Evolutionary conservation across 345 rosid genomes (phyloP), one percentile per base, ranked within the genome.

Genomic region (Nasturtium officinale): DNA sequence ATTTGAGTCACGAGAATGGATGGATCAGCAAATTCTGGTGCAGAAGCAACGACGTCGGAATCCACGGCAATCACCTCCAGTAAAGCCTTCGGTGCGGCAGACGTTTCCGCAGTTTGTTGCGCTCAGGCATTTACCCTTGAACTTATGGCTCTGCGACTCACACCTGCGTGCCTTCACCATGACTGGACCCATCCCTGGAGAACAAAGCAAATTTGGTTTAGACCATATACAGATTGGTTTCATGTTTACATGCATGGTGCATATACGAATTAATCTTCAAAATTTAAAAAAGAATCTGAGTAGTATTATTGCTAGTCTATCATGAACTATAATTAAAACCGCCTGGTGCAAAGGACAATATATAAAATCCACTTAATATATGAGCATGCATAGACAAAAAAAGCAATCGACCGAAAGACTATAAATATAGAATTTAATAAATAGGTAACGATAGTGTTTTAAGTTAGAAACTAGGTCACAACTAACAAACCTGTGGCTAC

Each of bases 21-120:
- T 46, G 17, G 13, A 32, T 71, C 50, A 83, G 37, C 85, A 83
- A n/a, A 6, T n/a, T 64, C 67, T 59, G 26, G 85, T 73, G 43
- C 84, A 78, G 74, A 69, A 83, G 63, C 85, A 85, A 33, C 81
- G 85, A 42, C 78, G 81, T 35, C 83, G 79, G 73, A 85, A 38
- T 8, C 86, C 82, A 7, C 69, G 50, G 52, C 86, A 85, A 0
- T 5, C 3, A 46, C 85, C 86, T 4, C 81, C 79, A 11, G 11
- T 0, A 65, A 87, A 87, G 21, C 85, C 81, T 61, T 85, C 84
- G 0, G 45, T 79, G 68, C 21, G 59, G 65, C 88, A 83, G 9
- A 85, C 83, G 12, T 29, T 6, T 1, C 45, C 38, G 29, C 82
- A 82, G 71, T 82, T 82, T 74, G 28, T 43, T 9, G 29, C 16